These are phyloP conservation scores for Colletotrichum tofieldiae DNA, from an alignment of 2,329 filamentous ascomycete genomes.

Conservation along the genomic window DNA sequence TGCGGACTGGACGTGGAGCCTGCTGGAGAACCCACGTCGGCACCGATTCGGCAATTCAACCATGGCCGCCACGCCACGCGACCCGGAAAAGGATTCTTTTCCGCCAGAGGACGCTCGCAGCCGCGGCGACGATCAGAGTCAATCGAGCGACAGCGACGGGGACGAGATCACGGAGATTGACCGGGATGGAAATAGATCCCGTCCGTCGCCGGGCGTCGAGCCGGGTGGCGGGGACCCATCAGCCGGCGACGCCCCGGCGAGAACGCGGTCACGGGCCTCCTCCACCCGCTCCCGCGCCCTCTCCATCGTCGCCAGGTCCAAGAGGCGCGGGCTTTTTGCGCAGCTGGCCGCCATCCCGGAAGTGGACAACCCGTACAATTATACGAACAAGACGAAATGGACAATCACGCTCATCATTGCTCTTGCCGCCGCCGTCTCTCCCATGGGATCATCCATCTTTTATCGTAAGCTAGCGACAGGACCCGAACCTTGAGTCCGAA, in stretches of 20 bases:
- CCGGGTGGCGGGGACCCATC: slow-evolving; percentile 27
- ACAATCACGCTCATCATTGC: slow-evolving; percentile 84
- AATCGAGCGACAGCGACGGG: slow-evolving; percentile 32
- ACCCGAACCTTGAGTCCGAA: background rate
- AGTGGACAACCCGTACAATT: slow-evolving; percentile 82
- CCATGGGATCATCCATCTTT: slow-evolving; percentile 88
- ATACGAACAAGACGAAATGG: slow-evolving; percentile 85
- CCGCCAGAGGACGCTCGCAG: slow-evolving; percentile 21
- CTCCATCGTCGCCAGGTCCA: slow-evolving; percentile 59
- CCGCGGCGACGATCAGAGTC: slow-evolving; percentile 28
- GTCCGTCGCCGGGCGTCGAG: slow-evolving; percentile 14
- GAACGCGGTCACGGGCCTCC: slow-evolving; percentile 53
- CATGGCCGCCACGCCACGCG: slow-evolving; percentile 25
- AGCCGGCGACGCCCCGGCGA: slow-evolving; percentile 35
- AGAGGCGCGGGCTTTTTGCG: slow-evolving; percentile 81
- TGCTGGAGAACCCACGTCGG: slow-evolving; percentile 13
- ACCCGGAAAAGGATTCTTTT: slow-evolving; percentile 40
- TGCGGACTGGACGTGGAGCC: background rate
- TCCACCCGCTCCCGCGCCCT: slow-evolving; percentile 57
- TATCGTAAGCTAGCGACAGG: slow-evolving; percentile 72
- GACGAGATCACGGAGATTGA: slow-evolving; percentile 33
- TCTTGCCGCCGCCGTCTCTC: slow-evolving; percentile 82
- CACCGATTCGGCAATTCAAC: slow-evolving; percentile 33
- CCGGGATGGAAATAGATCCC: slow-evolving; percentile 25
- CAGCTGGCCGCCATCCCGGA: slow-evolving; percentile 83